Base-by-base conservation (phyloP, 106 monocot genomes). In the Vanilla planifolia region DNA sequence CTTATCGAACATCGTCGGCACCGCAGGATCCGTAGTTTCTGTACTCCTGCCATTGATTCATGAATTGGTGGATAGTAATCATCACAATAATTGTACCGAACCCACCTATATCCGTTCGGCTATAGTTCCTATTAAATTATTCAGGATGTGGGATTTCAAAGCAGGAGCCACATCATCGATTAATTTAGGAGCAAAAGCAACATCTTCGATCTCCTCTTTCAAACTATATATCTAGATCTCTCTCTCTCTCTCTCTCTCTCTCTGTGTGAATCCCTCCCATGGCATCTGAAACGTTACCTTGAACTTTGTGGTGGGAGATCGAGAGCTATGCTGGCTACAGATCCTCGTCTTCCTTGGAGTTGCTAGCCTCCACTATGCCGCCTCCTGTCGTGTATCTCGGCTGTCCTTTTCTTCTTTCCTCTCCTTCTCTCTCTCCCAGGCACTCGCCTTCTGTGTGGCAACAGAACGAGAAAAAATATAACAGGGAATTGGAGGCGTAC, bases 391-490 rank as follows among this genome's bases (percentile, higher is more conserved):
- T 35, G 43, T 67, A 35, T 61, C 63, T 55, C 33, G 21, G 58
- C 50, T 33, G 29, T 59, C 52, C 56, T 45, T 46, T 35, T 65
- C 48, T 55, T 72, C 61, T 51, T 60, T 48, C 59, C 44, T 51
- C 65, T 67, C 64, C 63, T 58, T 56, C 34, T 34, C 33, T 33
- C 26, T 26, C 50, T 10, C 70, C 55, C 56, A 55, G 50, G 59
- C 86, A 86, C 82, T 87, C 82, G 79, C 79, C 75, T 74, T 87
- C 79, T 62, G 69, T 16, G 57, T 35, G 27, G 40, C 40, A 16
- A 69, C 6, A 10, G 63, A 48, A 73, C 71, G 23, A 62, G 43
- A 50, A 67, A 69, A 68, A 72, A 64, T 29, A 41, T 24, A 30
- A 34, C 59, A 57, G 67, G n/a, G n/a, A n/a, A 62, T 71, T 60